Evolutionary conservation across 2,329 filamentous ascomycete genomes (phyloP), one percentile per base, ranked within the genome.

Genomic region (Colletotrichum sp.): DNA sequence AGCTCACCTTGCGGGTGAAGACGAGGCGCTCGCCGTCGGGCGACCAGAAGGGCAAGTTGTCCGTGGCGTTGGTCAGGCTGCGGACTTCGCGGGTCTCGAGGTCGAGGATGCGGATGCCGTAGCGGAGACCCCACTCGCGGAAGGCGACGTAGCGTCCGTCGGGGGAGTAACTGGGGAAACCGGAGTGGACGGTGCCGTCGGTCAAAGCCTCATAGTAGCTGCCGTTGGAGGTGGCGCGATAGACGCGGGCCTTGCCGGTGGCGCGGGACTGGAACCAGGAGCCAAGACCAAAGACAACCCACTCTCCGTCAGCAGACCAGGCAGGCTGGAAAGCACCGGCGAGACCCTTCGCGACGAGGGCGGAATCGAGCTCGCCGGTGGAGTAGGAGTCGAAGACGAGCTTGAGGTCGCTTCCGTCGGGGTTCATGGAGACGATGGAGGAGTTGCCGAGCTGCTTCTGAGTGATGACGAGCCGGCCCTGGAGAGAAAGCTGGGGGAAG

Each of bases 401-500:
- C 30, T 64, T 63, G 65, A 69, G 65, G 21, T 69, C 71, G 36
- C 65, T 61, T 55, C 71, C 71, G 57, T 73, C 66, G 8, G 71
- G 71, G 71, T 70, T 66, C 72, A 71, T 71, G 26, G 72, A 65
- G 26, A 74, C 72, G n/a, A 74, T 71, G 59, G 67, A 74, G 10
- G 72, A 71, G 67, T 74, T 74, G 59, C 67, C 67, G n/a, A 71
- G 72, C 34, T 74, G 67, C 60, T 74, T 74, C 43, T 74, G 71
- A 1, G 71, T 74, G 30, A 74, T 63, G 21, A 65, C 66, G 18
- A 74, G 66, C 9, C 71, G 66, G n/a, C 71, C 71, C 24, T 70
- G 71, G 32, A 64, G 71, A 26, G 66, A 65, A 43, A 74, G 59
- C n/a, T 59, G 71, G 34, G 72, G 72, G 34, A 74, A 71, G 48